These are phyloP conservation scores for Sphagnum fallax DNA, from an alignment of 228 moss, liverwort and hornwort genomes.

Conservation along the genomic window DNA sequence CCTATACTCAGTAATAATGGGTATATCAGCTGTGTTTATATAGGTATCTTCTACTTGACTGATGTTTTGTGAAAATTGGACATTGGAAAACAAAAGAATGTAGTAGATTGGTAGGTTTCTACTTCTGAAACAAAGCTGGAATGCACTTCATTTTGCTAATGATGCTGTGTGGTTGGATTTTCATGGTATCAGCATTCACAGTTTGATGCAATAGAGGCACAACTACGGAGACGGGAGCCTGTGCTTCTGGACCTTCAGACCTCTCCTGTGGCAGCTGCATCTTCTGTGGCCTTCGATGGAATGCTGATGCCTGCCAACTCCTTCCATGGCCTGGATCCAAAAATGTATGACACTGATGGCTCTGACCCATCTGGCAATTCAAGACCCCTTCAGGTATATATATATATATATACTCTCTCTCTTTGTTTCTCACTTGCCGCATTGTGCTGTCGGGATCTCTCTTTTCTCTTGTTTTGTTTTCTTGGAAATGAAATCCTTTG, in stretches of 20 bases:
- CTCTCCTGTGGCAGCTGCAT: slow-evolving; percentile 25
- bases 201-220: slow-evolving; percentile 82
- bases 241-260: slow-evolving; percentile 66
- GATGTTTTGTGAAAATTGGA: too few species aligned
- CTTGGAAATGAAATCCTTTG: too few species aligned
- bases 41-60: too few species aligned
- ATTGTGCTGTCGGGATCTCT: too few species aligned
- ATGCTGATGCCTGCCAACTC: slow-evolving; percentile 50
- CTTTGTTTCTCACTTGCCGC: not conserved
- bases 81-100: too few species aligned
- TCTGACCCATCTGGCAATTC: slow-evolving; percentile 40
- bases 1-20: too few species aligned
- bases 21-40: too few species aligned
- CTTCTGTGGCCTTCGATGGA: slow-evolving; percentile 32
- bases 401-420: not conserved
- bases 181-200: slow-evolving; percentile 57
- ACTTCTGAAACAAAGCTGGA: too few species aligned
- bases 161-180: too few species aligned
- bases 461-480: too few species aligned
- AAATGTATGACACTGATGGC: slow-evolving; percentile 53
- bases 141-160: too few species aligned
- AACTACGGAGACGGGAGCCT: slow-evolving; percentile 64
- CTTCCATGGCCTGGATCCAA: slow-evolving; percentile 79
- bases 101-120: too few species aligned
- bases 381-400: slow-evolving; percentile 35